Conservation (phyloP, 2,329 filamentous ascomycete species). For the Pyricularia sp. region DNA sequence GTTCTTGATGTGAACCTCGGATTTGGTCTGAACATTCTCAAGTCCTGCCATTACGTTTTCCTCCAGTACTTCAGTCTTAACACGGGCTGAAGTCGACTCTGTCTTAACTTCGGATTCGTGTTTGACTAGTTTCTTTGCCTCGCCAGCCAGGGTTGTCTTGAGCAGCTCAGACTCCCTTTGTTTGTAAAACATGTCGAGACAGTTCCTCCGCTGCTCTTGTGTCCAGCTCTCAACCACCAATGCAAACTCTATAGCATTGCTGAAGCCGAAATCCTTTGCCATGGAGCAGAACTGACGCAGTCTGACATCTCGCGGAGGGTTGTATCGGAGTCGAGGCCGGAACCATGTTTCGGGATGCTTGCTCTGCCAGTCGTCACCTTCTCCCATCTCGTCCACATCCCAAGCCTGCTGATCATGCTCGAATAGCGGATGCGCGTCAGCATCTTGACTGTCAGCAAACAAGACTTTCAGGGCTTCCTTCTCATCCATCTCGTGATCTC, state of each 20-base stretch:
- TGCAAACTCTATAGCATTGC: constrained; percentile 73
- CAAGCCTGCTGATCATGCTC: constrained; percentile 7
- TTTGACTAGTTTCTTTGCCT: constrained; percentile 9
- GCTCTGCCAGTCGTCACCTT: neutral
- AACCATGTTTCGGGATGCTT: neutral
- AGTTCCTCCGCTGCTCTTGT: constrained; percentile 69
- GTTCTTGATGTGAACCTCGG: neutral
- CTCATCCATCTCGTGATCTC: constrained; percentile 1
- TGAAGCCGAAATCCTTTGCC: constrained; percentile 70
- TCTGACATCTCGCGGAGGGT: constrained; percentile 66
- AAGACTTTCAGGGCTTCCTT: constrained; percentile 40
- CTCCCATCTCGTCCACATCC: neutral
- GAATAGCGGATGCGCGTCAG: constrained; percentile 13
- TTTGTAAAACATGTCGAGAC: constrained; percentile 72
- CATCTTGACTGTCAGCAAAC: constrained; percentile 42
- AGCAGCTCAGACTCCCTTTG: constrained; percentile 47
- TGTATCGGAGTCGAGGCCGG: constrained; percentile 44
- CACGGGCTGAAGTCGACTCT: neutral
- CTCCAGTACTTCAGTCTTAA: neutral
- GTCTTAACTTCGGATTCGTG: constrained; percentile 5
- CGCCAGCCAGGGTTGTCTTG: constrained; percentile 18
- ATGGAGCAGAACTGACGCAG: constrained; percentile 85
- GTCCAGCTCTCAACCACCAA: constrained; percentile 86
- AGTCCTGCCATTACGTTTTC: neutral
- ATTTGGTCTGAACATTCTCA: neutral